Evolutionary conservation across 257 asterid species (phyloP), one percentile per base, ranked within the genome.

Genomic region (Solanum dulcamara): DNA sequence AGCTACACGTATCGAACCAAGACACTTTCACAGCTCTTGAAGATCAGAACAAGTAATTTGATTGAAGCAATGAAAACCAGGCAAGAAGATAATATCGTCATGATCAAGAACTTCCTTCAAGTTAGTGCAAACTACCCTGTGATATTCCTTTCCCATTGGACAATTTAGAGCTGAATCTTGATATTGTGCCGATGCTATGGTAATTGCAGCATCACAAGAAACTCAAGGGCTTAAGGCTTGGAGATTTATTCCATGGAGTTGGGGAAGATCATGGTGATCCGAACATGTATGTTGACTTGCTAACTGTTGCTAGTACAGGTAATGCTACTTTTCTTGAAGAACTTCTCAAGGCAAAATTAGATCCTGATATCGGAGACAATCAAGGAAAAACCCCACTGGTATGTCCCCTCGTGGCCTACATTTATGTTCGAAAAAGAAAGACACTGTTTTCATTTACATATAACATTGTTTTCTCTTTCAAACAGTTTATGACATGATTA

Each of bases 301-400:
- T 93, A 13, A 92, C 94, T 5, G 97, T 96, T 55, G 97, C 97
- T 12, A 88, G 89, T 28, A 95, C 97, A 4, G 99, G 98, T 14
- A 96, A 96, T 88, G 96, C 98, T 80, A 93, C 94, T 81, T 95
- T 96, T 85, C 97, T 96, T 24, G 92, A 94, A 35, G 99, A 93
- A 89, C 98, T 96, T 68, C 97, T 96, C 26, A 92, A 91, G 88
- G 96, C 97, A 6, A 98, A 98, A 15, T 77, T 92, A 44, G 99
- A 96, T 68, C 98, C 99, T 68, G 93, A 96, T 86, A 90, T 93
- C 72, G 98, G 98, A 85, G 98, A 95, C 67, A 83, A 93, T 6
- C 88, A 89, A 66, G 98, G 99, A 81, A 92, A 89, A 84, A 94
- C 99, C 1, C 97, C 98, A 14, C 80, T 96, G 97, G 99, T 96